These are phyloP conservation scores for Monilinia aucupariae DNA, from an alignment of 2,329 filamentous ascomycete genomes.

Conservation along the genomic window DNA sequence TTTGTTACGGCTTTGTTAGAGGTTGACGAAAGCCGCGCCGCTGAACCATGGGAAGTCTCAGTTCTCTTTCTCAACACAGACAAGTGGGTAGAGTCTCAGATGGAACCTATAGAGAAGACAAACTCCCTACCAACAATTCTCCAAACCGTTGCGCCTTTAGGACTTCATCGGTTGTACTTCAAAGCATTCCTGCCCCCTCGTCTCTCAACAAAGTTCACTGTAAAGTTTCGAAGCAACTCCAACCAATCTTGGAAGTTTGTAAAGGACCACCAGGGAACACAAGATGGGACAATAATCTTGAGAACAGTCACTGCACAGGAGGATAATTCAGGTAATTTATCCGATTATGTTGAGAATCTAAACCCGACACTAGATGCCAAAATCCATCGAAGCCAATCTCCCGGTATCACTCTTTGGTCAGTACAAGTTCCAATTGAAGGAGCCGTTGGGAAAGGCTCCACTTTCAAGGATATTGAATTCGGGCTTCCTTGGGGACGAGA, in stretches of 20 bases:
- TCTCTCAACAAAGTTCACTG: slow-evolving; percentile 56
- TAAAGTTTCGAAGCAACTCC: slow-evolving; percentile 57
- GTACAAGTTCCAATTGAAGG: slow-evolving; percentile 51
- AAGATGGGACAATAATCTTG: slow-evolving; percentile 59
- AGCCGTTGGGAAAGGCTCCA: slow-evolving; percentile 53
- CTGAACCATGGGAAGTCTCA: slow-evolving; percentile 63
- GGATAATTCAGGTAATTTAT: slow-evolving; percentile 28
- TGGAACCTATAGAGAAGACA: slow-evolving; percentile 34
- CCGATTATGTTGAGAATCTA: slow-evolving; percentile 51
- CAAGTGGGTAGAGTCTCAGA: slow-evolving; percentile 49
- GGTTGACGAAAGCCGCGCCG: slow-evolving; percentile 49
- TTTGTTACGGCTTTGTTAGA: slow-evolving; percentile 66
- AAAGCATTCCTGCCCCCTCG: slow-evolving; percentile 44
- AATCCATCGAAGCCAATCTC: slow-evolving; percentile 57
- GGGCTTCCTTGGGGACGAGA: slow-evolving; percentile 34
- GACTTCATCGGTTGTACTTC: slow-evolving; percentile 48
- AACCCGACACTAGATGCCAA: slow-evolving; percentile 51
- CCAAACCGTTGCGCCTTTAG: slow-evolving; percentile 36
- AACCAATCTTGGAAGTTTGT: slow-evolving; percentile 64
- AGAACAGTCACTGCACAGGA: slow-evolving; percentile 36
- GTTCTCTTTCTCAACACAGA: slow-evolving; percentile 64
- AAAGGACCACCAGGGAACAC: slow-evolving; percentile 55
- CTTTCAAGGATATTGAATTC: slow-evolving; percentile 40
- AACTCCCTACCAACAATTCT: slow-evolving; percentile 46
- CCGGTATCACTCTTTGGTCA: slow-evolving; percentile 66